Base-by-base conservation (phyloP, 1,284 basidiomycete species). In the Boletus mariae region DNA sequence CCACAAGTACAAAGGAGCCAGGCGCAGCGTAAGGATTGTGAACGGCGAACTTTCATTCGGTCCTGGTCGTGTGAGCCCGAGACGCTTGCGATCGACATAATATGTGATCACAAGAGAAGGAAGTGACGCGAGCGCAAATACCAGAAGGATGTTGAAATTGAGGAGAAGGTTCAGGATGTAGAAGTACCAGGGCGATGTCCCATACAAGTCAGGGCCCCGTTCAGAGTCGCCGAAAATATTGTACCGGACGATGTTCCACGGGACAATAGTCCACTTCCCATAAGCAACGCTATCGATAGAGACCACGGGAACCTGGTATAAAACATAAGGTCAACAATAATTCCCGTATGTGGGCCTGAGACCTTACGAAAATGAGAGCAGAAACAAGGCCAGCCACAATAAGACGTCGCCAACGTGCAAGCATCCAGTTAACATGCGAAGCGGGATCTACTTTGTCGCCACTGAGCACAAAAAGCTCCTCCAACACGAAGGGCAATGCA, bases 211-310 rank as follows among this genome's bases (percentile, higher is more conserved):
- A 11, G 97, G 94, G 1, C 93, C 91, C n/a, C 87, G 82, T 52
- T 80, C 78, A 25, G 83, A 72, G 37, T 89, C 83, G 29, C 80
- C 82, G 70, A 99, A 91, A 58, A 99, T 79, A 71, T 99, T 99
- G 79, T 99, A 99, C 49, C 78, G 76, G 65, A 99, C 70, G 58
- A 98, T 96, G 71, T 99, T 98, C 84, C 94, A 91, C 1, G 95
- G 90, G 1, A 92, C 91, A 53, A 98, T 73, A 2, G 82, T 78
- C 38, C 85, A 72, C 55, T 80, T 83, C 29, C 92, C 93, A 66
- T 98, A 99, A 3, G 90, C 93, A 58, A 90, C 77, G 28, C 87
- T 91, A 75, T 99, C 97, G 56, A 97, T 76, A 17, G 76, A 76
- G 56, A 90, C 71, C 52, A 94, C 84, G 1, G 93, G 92, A 46